A percentile compares a stretch with the other conserved stretches of the same genome.
phyloP scores from a whole-genome alignment of 805 yeast genomes.

The Candida hungchunana region DNA sequence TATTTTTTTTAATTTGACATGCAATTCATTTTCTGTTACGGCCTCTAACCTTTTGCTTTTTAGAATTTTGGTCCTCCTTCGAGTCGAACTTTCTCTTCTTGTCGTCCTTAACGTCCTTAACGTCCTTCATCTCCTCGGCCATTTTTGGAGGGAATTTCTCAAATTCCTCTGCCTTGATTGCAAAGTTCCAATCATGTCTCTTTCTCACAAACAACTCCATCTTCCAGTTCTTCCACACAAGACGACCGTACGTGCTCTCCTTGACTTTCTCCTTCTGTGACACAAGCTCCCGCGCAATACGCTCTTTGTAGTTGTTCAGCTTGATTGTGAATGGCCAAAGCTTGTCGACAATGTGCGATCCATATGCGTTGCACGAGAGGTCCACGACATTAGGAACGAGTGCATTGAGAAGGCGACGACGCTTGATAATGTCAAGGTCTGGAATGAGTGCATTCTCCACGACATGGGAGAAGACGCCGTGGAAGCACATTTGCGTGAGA shows the following conservation, averaged over 20 bases:
- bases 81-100: constrained; percentile 16
- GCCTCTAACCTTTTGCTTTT: constrained; percentile 28
- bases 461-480: constrained; percentile 89
- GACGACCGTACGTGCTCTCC: constrained; percentile 80
- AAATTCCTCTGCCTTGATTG: constrained; percentile 50
- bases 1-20: no score
- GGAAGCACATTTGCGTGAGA: constrained; percentile 70
- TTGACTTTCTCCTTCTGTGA: constrained; percentile 65
- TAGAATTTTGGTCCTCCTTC: constrained; percentile 3
- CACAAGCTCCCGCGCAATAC: constrained; percentile 66
- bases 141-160: constrained; percentile 34
- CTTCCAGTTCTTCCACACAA: constrained; percentile 94
- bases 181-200: constrained; percentile 76
- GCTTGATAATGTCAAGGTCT: constrained; percentile 45
- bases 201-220: constrained; percentile 75
- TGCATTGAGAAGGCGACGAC: constrained; percentile 67
- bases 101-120: constrained; percentile 4
- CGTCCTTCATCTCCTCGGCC: constrained; percentile 22
- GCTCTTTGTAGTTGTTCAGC: constrained; percentile 79
- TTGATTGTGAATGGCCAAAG: constrained; percentile 76
- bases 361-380: constrained; percentile 80
- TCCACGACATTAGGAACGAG: constrained; percentile 52
- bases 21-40: constrained; percentile 24
- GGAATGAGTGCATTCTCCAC: constrained; percentile 62
- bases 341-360: constrained; percentile 85